Conservation (phyloP, 495 filamentous ascomycete genomes). For the Penicillium robsamsonii region DNA sequence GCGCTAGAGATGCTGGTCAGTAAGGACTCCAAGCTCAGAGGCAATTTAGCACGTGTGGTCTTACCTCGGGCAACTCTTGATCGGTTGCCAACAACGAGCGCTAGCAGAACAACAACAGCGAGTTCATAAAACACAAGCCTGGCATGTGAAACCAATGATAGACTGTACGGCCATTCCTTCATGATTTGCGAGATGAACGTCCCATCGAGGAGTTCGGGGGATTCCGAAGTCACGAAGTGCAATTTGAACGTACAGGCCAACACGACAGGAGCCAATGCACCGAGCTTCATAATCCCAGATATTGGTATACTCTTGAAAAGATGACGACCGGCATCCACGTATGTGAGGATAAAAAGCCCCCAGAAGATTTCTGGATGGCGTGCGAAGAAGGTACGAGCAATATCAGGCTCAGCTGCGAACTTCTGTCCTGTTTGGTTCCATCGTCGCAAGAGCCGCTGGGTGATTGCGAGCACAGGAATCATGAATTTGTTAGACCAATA, state of each 20-base stretch:
- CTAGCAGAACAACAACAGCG: constrained; percentile 37
- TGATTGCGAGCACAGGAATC: constrained; percentile 29
- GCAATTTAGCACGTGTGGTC: constrained; percentile 2
- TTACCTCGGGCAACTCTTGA: constrained; percentile 14
- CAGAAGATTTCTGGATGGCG: constrained; percentile 65
- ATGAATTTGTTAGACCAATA: constrained; percentile 12
- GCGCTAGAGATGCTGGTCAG: constrained; percentile 18
- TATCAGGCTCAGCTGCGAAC: constrained; percentile 81
- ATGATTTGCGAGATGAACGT: constrained; percentile 48
- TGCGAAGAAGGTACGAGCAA: constrained; percentile 66
- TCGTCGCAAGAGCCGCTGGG: constrained; percentile 62
- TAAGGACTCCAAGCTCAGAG: not conserved
- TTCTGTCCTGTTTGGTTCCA: constrained; percentile 99
- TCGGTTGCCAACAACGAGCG: constrained; percentile 12
- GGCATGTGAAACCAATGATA: constrained; percentile 46
- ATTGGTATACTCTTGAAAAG: constrained; percentile 33
- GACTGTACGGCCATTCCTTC: constrained; percentile 47
- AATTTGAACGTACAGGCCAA: constrained; percentile 80
- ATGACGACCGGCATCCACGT: constrained; percentile 48
- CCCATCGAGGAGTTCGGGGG: constrained; percentile 72
- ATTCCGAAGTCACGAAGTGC: constrained; percentile 76
- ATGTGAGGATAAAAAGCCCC: constrained; percentile 68
- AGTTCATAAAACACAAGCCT: constrained; percentile 50
- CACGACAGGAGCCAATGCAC: constrained; percentile 29
- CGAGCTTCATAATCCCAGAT: constrained; percentile 25